Evolutionary conservation across 1,139 yeast genomes (phyloP), one percentile per base, ranked within the genome.

Genomic region (Yamadazyma triangularis): DNA sequence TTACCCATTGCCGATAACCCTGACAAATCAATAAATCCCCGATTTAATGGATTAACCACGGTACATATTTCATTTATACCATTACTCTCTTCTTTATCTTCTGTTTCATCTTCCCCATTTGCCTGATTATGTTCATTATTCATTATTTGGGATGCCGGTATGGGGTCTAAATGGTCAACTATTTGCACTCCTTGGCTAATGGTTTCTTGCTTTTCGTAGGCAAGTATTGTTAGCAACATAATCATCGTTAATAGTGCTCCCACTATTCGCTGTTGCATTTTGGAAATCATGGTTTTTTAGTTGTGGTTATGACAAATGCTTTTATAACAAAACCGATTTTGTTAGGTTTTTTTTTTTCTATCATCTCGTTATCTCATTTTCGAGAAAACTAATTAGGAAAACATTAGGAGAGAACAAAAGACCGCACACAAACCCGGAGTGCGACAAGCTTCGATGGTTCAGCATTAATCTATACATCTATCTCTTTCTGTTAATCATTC

Each of bases 1-100:
- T 57, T 53, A 1, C 64, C 62, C 1, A 53, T 24, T 2, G 74
- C 51, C 2, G 80, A 70, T 22, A 78, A 52, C 5, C 71, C 72
- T 13, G 77, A 52, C 24, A 78, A 53, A 44, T 78, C 82, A 31
- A 72, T 76, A 41, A 74, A 78, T 10, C 74, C 78, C 30, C 70
- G 64, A 11, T 67, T 71, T 8, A 58, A 35, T 0, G 81, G 79
- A 36, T 75, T 73, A 9, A 64, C 49, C 2, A 71, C 74, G 0
- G 84, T 73, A 42, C 85, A 78, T 5, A 77, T 73, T 24, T 62
- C 76, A 6, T 23, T 13, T 2, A 30, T 3, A 8, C 34, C 31
- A 9, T 32, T 36, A 12, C 34, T 27, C 13, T 29, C 24, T 26
- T n/a, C 30, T 14, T 18, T 36, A 29, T 27, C 33, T 7, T 15